Base-by-base conservation (phyloP, 257 asterid species). In the Ilex aquifolium region DNA sequence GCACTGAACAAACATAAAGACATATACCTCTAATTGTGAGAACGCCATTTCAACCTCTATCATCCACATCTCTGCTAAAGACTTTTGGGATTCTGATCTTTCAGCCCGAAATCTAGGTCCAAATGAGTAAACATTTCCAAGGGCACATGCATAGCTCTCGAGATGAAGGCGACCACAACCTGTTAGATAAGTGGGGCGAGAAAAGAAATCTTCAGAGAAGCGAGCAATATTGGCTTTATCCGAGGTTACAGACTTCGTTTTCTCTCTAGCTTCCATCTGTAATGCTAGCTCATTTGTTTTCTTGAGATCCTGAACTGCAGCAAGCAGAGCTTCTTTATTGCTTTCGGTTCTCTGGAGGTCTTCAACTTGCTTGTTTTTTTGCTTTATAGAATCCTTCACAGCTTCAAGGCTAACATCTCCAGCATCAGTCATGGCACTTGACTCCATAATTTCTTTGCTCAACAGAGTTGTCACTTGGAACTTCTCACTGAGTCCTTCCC, bases 11-110 rank as follows among this genome's bases (percentile, higher is more conserved):
- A 27, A 57, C 14, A 49, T 2, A 29, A 31, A 2, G 53, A 11
- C 13, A 40, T 13, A 31, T 72, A 91, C 97, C 84, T 92, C 82
- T 17, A 85, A 59, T 17, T 82, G 72, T 32, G 95, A 60, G 80
- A 92, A 92, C 9, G 99, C 91, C 85, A 92, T 81, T 74, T 89
- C 95, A 53, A 76, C 64, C 77, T 92, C 99, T 42, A 81, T 85
- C 79, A 77, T 69, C 97, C 94, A 92, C 90, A 82, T 85, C 83
- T 92, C 99, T 12, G 96, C 82, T 69, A 89, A 56, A 2, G 78
- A 61, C 54, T 67, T 85, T 78, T 60, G 87, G 15, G 95, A 82
- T 13, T 79, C 80, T 1, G 64, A 51, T 71, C 32, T 72, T 29
- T 70, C 70, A 0, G 95, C 91, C 10, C 16, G 73, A 64, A 92